Conservation (phyloP, 129 eudicot genomes). For the Helianthus tuberosus region DNA sequence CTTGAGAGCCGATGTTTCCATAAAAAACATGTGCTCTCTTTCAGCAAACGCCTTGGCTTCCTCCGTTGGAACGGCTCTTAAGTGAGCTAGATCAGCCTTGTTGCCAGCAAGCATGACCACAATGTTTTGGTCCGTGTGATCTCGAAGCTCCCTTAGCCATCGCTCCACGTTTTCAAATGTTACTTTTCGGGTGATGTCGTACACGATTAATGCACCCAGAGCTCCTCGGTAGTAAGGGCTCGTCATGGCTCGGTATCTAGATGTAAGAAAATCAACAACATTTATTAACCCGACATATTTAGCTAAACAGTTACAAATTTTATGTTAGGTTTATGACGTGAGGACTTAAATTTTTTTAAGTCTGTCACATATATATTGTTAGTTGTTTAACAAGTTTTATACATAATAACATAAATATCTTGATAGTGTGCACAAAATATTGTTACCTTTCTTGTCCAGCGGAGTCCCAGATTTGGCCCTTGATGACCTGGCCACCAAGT, state of each 20-base stretch:
- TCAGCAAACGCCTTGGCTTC: constrained; percentile 5
- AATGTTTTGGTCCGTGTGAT: constrained; percentile 30
- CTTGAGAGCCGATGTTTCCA: constrained; percentile 10
- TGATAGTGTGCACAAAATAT: no score
- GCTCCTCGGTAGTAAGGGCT: constrained; percentile 22
- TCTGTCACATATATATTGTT: no score
- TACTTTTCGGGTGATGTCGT: constrained; percentile 22
- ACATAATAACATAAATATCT: no score
- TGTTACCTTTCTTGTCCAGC: no score
- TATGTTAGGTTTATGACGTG: no score
- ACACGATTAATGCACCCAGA: constrained; percentile 25
- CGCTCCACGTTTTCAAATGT: constrained; percentile 26
- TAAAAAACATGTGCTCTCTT: background rate
- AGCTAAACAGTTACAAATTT: no score
- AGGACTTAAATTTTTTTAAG: no score
- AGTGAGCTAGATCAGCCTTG: constrained; percentile 12
- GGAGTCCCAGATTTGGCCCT: constrained; percentile 9
- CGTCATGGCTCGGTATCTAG: background rate
- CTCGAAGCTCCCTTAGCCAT: constrained; percentile 36
- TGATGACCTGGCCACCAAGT: background rate
- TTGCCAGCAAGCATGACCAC: constrained; percentile 15
- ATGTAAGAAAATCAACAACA: background rate
- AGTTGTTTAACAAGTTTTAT: background rate
- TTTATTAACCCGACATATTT: no score
- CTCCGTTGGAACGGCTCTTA: background rate